Conservation (phyloP, 345 rosid genomes). For the Lumnitzera littorea region DNA sequence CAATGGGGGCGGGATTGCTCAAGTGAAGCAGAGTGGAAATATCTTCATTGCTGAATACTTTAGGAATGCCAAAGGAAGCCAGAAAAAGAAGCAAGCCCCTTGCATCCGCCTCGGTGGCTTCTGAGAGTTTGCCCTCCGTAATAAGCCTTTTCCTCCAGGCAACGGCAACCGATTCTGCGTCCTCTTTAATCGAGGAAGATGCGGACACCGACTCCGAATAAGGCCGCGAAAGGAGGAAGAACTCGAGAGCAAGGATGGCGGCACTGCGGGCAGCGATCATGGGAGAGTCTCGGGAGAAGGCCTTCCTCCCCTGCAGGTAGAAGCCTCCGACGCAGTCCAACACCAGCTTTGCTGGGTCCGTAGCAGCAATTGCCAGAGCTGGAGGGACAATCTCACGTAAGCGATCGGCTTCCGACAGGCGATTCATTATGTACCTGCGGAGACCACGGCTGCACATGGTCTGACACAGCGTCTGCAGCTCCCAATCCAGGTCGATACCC, state of each 20-base stretch:
- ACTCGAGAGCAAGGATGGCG: conserved; percentile 48
- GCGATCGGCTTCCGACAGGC: conserved; percentile 26
- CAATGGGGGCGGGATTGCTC: conserved; percentile 34
- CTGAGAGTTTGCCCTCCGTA: conserved; percentile 49
- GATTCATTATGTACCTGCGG: conserved; percentile 35
- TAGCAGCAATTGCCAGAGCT: conserved; percentile 40
- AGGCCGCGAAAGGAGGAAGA: conserved; percentile 29
- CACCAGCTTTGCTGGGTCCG: conserved; percentile 56
- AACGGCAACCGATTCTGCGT: conserved; percentile 44
- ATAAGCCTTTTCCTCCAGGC: conserved; percentile 63
- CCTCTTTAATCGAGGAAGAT: conserved; percentile 17
- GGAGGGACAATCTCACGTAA: conserved; percentile 43
- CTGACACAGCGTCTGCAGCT: conserved; percentile 31
- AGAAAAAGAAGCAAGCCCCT: conserved; percentile 62
- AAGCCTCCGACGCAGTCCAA: conserved; percentile 67
- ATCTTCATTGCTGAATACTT: conserved; percentile 34
- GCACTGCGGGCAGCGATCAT: conserved; percentile 45
- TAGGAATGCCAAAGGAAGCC: conserved; percentile 64
- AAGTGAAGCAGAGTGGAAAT: conserved; percentile 43
- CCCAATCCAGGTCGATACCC: conserved; percentile 10
- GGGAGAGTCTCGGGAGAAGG: conserved; percentile 37
- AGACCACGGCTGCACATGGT: conserved; percentile 44
- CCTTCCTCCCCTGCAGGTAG: conserved; percentile 48
- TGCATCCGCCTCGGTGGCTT: conserved; percentile 46
- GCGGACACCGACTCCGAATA: conserved; percentile 5